Base-by-base conservation (phyloP, 2,329 filamentous ascomycete genomes). In the Colletotrichum costaricense region DNA sequence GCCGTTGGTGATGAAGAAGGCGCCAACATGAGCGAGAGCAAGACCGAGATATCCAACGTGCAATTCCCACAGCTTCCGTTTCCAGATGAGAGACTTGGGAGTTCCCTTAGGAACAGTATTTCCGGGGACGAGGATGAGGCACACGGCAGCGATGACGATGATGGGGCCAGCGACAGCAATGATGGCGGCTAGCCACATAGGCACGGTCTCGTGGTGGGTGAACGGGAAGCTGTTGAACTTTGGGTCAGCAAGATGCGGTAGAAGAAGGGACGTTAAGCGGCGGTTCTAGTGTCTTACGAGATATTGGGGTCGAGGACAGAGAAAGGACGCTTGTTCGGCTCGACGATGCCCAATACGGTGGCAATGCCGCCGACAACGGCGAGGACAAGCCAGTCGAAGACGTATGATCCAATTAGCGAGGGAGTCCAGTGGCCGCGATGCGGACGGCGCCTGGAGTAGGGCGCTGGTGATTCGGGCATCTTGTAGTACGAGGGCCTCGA, bases 11-110 rank as follows among this genome's bases (percentile, higher is more conserved):
- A 97, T 91, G 82, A 97, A 91, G 85, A 93, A 97, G 5, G 93
- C 89, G 2, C 90, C 87, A 2, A 92, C 91, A 11, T 95, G 85
- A 3, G 93, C 91, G 22, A 98, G 86, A 1, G 88, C 94, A 3
- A 98, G 87, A 0, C 95, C 95, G 78, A 98, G 90, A 91, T 93
- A 94, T 72, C 94, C 95, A 2, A 91, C 91, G 80, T 98, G 95
- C 81, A 94, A 91, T 82, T 98, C 95, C 95, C 96, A 98, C 1
- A 98, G 81, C 84, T 97, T 98, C 76, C 94, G 89, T 80, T 90
- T 90, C 92, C 94, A 95, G 57, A 95, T 86, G 67, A 94, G 83
- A 4, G 88, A 82, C 75, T 88, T 88, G 2, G 93, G 91, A 0
- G 92, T 92, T 24, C 88, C 87, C 55, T 86, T 86, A 19, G 90